These are phyloP conservation scores for Astrothelium macrocarpum DNA, from an alignment of 495 filamentous ascomycete species.

Conservation along the genomic window DNA sequence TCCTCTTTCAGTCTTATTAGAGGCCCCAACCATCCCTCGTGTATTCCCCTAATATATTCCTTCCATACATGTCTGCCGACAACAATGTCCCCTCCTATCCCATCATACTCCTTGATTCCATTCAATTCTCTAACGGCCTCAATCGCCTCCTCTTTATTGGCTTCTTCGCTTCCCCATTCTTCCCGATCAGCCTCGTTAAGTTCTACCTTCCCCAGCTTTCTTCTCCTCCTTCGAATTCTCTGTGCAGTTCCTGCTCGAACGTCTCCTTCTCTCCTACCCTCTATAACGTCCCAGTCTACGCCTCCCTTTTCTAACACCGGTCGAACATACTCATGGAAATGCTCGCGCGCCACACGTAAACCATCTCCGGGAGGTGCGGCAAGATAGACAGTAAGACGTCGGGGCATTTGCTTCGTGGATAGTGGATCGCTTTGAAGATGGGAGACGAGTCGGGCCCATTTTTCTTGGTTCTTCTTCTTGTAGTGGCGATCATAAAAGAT, in stretches of 20 bases:
- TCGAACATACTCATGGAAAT: constrained; percentile 94
- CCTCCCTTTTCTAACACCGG: constrained; percentile 82
- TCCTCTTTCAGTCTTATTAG: constrained; percentile 44
- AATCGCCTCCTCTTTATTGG: constrained; percentile 29
- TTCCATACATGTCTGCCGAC: constrained; percentile 94
- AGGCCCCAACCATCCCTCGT: constrained; percentile 94
- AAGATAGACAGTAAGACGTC: constrained; percentile 80
- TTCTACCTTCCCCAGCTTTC: constrained; percentile 41
- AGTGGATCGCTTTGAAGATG: constrained; percentile 74
- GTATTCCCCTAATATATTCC: constrained; percentile 85
- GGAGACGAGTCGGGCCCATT: constrained; percentile 82
- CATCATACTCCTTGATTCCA: constrained; percentile 60
- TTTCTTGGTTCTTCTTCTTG: constrained; percentile 69
- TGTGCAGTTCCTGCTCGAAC: constrained; percentile 74
- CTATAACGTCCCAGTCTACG: constrained; percentile 89
- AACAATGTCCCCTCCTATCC: constrained; percentile 71
- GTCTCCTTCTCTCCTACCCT: constrained; percentile 82
- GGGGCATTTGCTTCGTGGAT: constrained; percentile 57
- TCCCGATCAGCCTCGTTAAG: constrained; percentile 38
- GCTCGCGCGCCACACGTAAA: constrained; percentile 69
- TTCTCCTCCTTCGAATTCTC: constrained; percentile 59
- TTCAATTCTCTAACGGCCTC: constrained; percentile 30
- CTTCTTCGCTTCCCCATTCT: constrained; percentile 29
- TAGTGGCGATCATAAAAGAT: constrained; percentile 85
- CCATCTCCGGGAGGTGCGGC: constrained; percentile 79